A percentile compares a stretch with the other conserved stretches of the same genome.
Conservation (phyloP, 306 rosid genomes). For the Acacia acuminata region DNA sequence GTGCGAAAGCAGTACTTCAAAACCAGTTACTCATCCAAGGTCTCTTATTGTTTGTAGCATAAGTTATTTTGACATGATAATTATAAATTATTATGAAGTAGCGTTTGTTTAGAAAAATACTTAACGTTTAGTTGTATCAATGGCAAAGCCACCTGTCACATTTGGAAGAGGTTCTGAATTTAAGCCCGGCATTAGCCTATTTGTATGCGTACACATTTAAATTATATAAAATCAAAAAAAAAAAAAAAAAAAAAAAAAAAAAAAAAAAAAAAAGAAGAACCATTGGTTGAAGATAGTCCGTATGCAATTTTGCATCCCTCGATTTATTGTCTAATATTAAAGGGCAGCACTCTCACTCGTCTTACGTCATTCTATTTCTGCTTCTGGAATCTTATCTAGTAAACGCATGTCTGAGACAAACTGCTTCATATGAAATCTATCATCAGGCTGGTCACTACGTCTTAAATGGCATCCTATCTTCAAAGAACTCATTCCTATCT, state of each 20-base stretch:
- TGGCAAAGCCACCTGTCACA: no score
- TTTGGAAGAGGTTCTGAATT: no score
- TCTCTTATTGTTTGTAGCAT: not conserved
- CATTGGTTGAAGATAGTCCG: no score
- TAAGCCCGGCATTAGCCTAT: no score
- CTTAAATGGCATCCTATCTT: conserved; percentile 60
- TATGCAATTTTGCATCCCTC: not conserved
- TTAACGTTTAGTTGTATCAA: no score
- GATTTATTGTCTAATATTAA: not conserved
- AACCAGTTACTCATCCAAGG: not conserved
- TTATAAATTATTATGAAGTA: no score
- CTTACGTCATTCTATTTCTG: not conserved
- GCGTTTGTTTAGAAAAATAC: no score
- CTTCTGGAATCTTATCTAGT: conserved; percentile 42
- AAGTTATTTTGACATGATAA: not conserved
- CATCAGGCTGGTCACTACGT: not conserved
- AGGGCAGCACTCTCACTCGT: not conserved
- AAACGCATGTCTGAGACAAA: conserved; percentile 1
- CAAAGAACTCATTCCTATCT: conserved; percentile 38
- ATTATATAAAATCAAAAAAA: no score
- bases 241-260: no score
- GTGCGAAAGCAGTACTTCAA: no score
- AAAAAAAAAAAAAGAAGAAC: no score
- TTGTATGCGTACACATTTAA: no score
- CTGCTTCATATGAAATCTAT: conserved; percentile 24